phyloP scores from a whole-genome alignment of 345 rosid genomes.

The Turritis glabra region DNA sequence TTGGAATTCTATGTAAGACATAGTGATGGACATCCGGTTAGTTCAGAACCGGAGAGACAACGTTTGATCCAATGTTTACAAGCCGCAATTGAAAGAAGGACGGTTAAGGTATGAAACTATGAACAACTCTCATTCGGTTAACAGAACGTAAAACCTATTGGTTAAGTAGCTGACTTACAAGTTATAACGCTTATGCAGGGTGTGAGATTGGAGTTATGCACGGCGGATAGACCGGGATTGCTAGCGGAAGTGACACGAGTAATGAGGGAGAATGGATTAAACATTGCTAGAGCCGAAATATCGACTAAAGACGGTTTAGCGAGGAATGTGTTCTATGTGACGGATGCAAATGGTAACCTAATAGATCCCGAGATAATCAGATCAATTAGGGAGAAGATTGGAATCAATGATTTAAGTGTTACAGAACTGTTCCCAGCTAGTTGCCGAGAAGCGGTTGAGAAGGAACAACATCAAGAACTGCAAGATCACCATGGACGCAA shows the following conservation, averaged over 20 bases:
- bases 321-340: conserved; percentile 68
- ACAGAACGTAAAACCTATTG: neutral
- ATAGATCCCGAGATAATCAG: conserved; percentile 65
- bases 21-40: conserved; percentile 83
- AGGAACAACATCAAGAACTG: conserved; percentile 47
- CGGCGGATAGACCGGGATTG: conserved; percentile 62
- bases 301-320: conserved; percentile 63
- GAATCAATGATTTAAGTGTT: conserved; percentile 55
- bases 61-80: conserved; percentile 85
- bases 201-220: conserved; percentile 72
- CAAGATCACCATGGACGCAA: conserved; percentile 5
- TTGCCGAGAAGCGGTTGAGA: conserved; percentile 47
- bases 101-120: conserved; percentile 56
- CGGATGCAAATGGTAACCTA: conserved; percentile 66
- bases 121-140: neutral
- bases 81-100: conserved; percentile 85
- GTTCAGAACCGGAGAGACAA: conserved; percentile 90
- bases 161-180: neutral
- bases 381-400: conserved; percentile 69
- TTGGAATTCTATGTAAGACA: conserved; percentile 86
- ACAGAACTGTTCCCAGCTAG: conserved; percentile 61
- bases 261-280: conserved; percentile 83
- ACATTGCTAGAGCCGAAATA: conserved; percentile 85
- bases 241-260: conserved; percentile 82
- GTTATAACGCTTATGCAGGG: conserved; percentile 48